Conservation (phyloP, 108 stramenopile genomes). For the Nannochloropsis granulata region DNA sequence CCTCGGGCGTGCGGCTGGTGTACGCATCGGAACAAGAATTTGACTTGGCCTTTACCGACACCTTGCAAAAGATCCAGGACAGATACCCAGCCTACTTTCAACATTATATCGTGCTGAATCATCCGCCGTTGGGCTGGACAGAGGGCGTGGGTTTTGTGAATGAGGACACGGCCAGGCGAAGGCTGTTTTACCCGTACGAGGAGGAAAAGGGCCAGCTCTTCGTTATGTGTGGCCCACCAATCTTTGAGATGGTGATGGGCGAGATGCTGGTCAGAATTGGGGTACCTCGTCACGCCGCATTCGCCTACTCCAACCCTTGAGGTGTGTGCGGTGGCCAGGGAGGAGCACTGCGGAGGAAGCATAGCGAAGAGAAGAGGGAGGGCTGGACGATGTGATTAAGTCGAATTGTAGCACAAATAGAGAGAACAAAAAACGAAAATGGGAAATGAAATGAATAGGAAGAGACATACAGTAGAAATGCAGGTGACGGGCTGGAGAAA, state of each 20-base stretch:
- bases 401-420: no score
- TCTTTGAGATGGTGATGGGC: constrained; percentile 38
- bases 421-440: no score
- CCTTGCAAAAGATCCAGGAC: constrained; percentile 15
- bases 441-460: no score
- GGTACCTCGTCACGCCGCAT: not conserved
- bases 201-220: constrained; percentile 12
- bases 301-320: not conserved
- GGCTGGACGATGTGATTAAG: no score
- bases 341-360: no score
- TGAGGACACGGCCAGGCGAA: constrained; percentile 13
- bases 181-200: constrained; percentile 28
- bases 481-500: no score
- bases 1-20: constrained; percentile 34
- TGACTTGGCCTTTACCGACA: constrained; percentile 39
- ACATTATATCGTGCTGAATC: constrained; percentile 33
- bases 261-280: constrained; percentile 20
- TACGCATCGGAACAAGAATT: constrained; percentile 38
- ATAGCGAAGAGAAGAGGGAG: no score
- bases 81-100: constrained; percentile 23
- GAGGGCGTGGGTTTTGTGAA: constrained; percentile 45
- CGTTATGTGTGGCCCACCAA: constrained; percentile 43
- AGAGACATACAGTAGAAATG: no score
- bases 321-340: no score
- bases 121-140: constrained; percentile 43